These are phyloP conservation scores for Tetrapisispora namnaoensis DNA, from an alignment of 805 yeast genomes.

Conservation along the genomic window DNA sequence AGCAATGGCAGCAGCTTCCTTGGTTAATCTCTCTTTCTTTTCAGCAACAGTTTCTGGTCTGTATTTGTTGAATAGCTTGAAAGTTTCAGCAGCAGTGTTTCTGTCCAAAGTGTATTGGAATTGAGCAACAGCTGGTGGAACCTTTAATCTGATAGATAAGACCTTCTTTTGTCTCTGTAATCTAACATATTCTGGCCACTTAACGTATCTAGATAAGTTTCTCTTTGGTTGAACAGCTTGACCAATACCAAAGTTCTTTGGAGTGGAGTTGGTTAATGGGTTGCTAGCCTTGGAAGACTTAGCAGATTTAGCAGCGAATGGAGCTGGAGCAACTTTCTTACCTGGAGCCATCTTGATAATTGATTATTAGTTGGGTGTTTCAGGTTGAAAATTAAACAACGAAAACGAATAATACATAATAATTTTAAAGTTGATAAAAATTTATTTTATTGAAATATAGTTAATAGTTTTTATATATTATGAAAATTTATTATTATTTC, in stretches of 20 bases:
- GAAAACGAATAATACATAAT: neutral
- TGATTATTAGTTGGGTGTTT: neutral
- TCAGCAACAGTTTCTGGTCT: constrained; percentile 96
- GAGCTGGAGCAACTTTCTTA: constrained; percentile 96
- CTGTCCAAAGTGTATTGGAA: constrained; percentile 94
- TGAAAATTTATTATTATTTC: neutral
- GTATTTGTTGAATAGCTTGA: constrained; percentile 97
- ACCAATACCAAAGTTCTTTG: constrained; percentile 94
- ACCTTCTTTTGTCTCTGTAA: constrained; percentile 98
- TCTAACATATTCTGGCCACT: constrained; percentile 98
- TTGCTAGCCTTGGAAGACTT: constrained; percentile 56
- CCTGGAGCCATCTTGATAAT: constrained; percentile 38
- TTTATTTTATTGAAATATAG: too few species aligned
- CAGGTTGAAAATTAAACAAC: neutral
- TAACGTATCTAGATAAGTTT: constrained; percentile 93
- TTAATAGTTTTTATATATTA: neutral
- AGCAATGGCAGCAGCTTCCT: constrained; percentile 98
- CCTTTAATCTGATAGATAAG: constrained; percentile 91
- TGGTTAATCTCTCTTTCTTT: constrained; percentile 98
- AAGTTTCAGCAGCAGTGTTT: constrained; percentile 96
- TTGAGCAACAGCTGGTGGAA: constrained; percentile 97
- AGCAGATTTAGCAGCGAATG: constrained; percentile 66
- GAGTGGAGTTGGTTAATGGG: constrained; percentile 83
- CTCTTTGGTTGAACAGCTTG: constrained; percentile 92
- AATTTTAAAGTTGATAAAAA: neutral